These are phyloP conservation scores for Oryza glaberrima DNA, from an alignment of 176 grass and related monocot genomes.

Conservation along the genomic window DNA sequence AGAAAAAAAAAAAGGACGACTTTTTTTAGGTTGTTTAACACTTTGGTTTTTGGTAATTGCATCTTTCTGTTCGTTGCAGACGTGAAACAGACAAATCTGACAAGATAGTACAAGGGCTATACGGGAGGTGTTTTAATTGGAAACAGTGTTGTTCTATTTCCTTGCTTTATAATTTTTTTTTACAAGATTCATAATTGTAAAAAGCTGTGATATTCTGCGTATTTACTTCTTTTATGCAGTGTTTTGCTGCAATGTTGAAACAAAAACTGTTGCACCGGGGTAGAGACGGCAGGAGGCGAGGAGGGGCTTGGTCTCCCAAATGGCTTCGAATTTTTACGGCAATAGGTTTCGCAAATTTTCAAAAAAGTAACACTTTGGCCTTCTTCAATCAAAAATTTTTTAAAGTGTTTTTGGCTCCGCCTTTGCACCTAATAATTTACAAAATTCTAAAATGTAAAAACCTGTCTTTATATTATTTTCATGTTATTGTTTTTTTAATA, in stretches of 20 bases:
- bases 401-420: too few species aligned
- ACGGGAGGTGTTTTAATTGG: not conserved
- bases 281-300: too few species aligned
- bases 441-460: not conserved
- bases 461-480: not conserved
- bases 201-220: not conserved
- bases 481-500: too few species aligned
- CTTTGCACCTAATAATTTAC: not conserved
- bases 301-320: too few species aligned
- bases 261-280: too few species aligned
- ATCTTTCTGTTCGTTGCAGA: not conserved
- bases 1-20: too few species aligned
- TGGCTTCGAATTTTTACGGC: too few species aligned
- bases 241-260: not conserved
- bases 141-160: not conserved
- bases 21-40: not conserved
- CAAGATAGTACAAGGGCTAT: not conserved
- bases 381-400: too few species aligned
- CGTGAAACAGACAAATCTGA: not conserved
- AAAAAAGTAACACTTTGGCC: too few species aligned
- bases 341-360: too few species aligned
- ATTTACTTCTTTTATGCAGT: not conserved
- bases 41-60: conserved; percentile 1
- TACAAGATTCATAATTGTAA: not conserved
- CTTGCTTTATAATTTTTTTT: not conserved